Conservation (phyloP, 805 yeast species). For the Lachancea meyersii region DNA sequence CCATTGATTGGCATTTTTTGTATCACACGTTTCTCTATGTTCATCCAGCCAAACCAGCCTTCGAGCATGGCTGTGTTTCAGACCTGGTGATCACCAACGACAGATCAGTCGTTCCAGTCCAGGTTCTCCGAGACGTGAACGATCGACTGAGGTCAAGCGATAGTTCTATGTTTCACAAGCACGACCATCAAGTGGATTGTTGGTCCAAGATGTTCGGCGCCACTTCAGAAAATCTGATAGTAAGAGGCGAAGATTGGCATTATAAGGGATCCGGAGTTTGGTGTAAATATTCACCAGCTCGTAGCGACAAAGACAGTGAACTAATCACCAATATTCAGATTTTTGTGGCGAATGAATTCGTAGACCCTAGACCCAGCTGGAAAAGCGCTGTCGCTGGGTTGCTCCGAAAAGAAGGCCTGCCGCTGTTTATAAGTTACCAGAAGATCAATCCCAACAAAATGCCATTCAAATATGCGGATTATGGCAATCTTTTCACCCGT, state of each 20-base stretch:
- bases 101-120: slow-evolving; percentile 33
- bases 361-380: slow-evolving; percentile 60
- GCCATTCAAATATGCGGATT: background rate
- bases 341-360: slow-evolving; percentile 48
- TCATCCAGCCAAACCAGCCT: slow-evolving; percentile 10
- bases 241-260: slow-evolving; percentile 36
- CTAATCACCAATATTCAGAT: slow-evolving; percentile 45
- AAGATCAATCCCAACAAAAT: background rate
- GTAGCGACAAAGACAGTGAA: slow-evolving; percentile 27
- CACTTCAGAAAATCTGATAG: background rate
- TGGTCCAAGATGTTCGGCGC: slow-evolving; percentile 2
- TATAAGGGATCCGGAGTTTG: slow-evolving; percentile 47
- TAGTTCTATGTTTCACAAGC: slow-evolving; percentile 24
- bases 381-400: slow-evolving; percentile 24
- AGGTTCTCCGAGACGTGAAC: slow-evolving; percentile 33
- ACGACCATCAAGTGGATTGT: slow-evolving; percentile 16
- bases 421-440: slow-evolving; percentile 4
- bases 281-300: slow-evolving; percentile 40
- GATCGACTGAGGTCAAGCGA: slow-evolving; percentile 28
- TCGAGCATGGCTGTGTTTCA: slow-evolving; percentile 32
- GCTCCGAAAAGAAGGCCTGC: background rate
- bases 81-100: slow-evolving; percentile 42
- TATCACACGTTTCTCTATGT: slow-evolving; percentile 29
- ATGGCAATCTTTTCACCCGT: background rate
- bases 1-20: slow-evolving; percentile 12